A percentile compares a stretch with the other conserved stretches of the same genome.
phyloP scores from a whole-genome alignment of 192 early-diverging fungal genomes.

The Rhizophagus sp. region DNA sequence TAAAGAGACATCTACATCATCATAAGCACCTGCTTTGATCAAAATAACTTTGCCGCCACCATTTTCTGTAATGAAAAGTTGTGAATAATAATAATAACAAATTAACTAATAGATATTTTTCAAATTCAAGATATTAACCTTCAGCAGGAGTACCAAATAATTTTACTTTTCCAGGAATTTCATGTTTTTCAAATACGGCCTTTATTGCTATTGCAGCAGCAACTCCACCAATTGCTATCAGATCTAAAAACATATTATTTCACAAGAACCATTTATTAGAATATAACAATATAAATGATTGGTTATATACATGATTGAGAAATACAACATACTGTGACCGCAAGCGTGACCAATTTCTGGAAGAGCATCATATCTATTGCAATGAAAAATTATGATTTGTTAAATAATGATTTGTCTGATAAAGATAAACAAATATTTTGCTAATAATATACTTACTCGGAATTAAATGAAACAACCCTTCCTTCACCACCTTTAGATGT shows the following conservation, averaged over 20 bases:
- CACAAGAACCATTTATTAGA: neutral
- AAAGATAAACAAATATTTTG: neutral
- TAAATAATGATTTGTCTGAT: neutral
- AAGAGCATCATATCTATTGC: constrained; percentile 62
- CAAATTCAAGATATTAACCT: constrained; percentile 22
- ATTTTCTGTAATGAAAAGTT: neutral
- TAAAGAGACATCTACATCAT: no score
- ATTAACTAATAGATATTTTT: no score
- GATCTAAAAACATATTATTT: neutral
- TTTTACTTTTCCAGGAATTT: neutral
- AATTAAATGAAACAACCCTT: constrained; percentile 25
- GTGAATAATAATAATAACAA: neutral
- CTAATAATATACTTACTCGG: neutral
- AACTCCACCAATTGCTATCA: no score
- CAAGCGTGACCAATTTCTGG: constrained; percentile 67
- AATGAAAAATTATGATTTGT: no score
- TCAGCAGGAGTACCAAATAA: constrained; percentile 39
- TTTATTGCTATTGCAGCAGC: no score
- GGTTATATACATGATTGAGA: neutral
- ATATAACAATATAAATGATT: neutral
- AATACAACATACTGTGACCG: constrained; percentile 52
- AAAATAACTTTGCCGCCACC: constrained; percentile 70
- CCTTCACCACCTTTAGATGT: constrained; percentile 37
- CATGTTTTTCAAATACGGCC: no score
- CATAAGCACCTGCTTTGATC: no score